phyloP scores from a whole-genome alignment of 352 stramenopile genomes.

The Phytophthora crassamura region DNA sequence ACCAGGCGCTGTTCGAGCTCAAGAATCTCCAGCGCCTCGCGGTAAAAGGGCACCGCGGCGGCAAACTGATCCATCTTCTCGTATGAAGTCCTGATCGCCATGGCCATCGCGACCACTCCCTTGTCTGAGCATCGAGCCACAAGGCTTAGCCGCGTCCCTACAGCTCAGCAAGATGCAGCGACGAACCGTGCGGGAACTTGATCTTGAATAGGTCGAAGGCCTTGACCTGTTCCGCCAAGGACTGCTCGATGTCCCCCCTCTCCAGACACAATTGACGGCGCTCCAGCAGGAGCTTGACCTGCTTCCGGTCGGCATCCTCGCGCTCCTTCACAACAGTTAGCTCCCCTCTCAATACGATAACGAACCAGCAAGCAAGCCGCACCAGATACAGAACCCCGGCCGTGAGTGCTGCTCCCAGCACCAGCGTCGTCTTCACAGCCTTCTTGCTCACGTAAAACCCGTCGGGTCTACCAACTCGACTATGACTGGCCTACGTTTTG shows the following conservation, averaged over 20 bases:
- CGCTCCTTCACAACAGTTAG: conserved; percentile 4
- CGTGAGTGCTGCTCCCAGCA: conserved; percentile 19
- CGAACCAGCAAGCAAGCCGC: not conserved
- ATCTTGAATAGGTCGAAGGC: conserved; percentile 22
- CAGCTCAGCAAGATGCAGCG: not conserved
- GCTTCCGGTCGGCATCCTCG: conserved; percentile 21
- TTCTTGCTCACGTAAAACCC: conserved; percentile 31
- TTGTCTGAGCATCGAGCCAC: conserved; percentile 42
- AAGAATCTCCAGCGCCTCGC: conserved; percentile 52
- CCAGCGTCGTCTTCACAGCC: conserved; percentile 19
- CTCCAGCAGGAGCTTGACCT: conserved; percentile 19
- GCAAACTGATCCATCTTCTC: conserved; percentile 52
- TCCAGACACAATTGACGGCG: conserved; percentile 21
- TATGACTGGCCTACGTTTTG: conserved; percentile 15
- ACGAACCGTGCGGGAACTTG: conserved; percentile 21
- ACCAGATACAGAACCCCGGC: conserved; percentile 28
- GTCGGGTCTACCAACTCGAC: conserved; percentile 5
- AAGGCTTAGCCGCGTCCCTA: not conserved
- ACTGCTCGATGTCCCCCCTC: conserved; percentile 22
- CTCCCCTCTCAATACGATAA: not conserved
- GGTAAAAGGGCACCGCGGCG: conserved; percentile 61
- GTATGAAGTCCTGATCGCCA: conserved; percentile 64
- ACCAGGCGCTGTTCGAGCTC: conserved; percentile 6
- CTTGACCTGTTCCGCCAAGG: conserved; percentile 13
- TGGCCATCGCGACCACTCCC: conserved; percentile 64